Percentiles rank a stretch among this genome's conserved stretches.
Evolutionary conservation across 345 rosid species (phyloP).

Genomic region (Melaleuca alternifolia): DNA sequence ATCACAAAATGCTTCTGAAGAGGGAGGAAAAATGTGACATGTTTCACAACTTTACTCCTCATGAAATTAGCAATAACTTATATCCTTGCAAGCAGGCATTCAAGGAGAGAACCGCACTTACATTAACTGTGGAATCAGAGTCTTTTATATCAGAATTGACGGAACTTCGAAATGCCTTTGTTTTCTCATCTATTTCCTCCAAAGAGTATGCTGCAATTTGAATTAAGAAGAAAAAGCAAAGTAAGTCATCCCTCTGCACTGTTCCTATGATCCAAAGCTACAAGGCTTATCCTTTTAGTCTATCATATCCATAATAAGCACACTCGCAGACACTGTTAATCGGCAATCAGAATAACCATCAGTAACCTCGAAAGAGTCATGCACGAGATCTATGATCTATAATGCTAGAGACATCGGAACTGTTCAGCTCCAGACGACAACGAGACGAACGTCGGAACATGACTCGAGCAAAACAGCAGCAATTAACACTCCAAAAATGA

Average conservation of each 20-base stretch:
- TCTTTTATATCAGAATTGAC: conserved; percentile 16
- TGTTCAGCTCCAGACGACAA: not conserved
- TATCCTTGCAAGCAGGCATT: not conserved
- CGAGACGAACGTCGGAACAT: not conserved
- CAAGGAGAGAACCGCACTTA: conserved; percentile 13
- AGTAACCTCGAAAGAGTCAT: not conserved
- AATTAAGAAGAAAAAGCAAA: not conserved
- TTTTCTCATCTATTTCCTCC: conserved; percentile 64
- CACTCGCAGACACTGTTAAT: not conserved
- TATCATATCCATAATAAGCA: not conserved
- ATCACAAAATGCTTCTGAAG: not conserved
- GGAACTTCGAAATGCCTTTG: conserved; percentile 54
- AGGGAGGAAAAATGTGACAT: not conserved
- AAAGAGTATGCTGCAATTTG: conserved; percentile 48
- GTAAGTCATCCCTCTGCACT: not conserved
- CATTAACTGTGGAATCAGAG: conserved; percentile 44
- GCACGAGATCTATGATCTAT: not conserved
- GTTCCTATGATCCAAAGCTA: not conserved
- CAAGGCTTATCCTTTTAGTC: not conserved
- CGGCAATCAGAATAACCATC: not conserved
- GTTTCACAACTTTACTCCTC: not conserved
- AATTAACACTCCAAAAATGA: not conserved
- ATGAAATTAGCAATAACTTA: not conserved
- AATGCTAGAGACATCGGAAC: not conserved
- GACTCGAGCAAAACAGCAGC: not conserved